A percentile compares a stretch with the other conserved stretches of the same genome.
Evolutionary conservation across 2,329 filamentous ascomycete species (phyloP).

Genomic region (Fusarium sp.): DNA sequence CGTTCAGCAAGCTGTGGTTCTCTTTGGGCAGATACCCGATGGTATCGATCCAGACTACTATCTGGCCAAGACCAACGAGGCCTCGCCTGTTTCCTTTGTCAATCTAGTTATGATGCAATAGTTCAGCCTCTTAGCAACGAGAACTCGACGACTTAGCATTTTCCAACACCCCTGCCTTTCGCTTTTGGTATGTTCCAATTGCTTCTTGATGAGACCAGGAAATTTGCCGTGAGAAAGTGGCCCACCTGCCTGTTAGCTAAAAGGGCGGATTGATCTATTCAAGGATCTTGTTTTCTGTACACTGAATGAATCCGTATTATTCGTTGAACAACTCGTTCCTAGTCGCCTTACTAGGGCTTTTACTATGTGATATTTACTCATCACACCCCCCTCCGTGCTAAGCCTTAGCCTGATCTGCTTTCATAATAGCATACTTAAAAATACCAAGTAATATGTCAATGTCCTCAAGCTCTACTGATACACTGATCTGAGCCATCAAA

Average conservation of each 20-base stretch:
- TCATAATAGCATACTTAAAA: no score
- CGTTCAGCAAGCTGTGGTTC: constrained; percentile 76
- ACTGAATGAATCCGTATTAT: no score
- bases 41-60: constrained; percentile 67
- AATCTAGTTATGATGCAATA: constrained; percentile 86
- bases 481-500: no score
- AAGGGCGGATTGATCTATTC: not conserved
- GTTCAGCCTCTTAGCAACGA: constrained; percentile 79
- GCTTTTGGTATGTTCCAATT: constrained; percentile 66
- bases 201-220: constrained; percentile 2
- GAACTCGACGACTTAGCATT: constrained; percentile 74
- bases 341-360: no score
- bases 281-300: no score
- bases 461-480: no score
- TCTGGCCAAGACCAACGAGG: constrained; percentile 68
- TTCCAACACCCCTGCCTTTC: constrained; percentile 81
- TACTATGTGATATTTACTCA: no score
- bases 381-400: no score
- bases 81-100: constrained; percentile 82
- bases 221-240: constrained; percentile 5
- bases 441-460: no score
- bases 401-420: no score
- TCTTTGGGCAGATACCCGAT: constrained; percentile 65
- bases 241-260: not conserved
- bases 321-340: no score